Base-by-base conservation (phyloP, 257 asterid genomes). In the Pogostemon cablin region DNA sequence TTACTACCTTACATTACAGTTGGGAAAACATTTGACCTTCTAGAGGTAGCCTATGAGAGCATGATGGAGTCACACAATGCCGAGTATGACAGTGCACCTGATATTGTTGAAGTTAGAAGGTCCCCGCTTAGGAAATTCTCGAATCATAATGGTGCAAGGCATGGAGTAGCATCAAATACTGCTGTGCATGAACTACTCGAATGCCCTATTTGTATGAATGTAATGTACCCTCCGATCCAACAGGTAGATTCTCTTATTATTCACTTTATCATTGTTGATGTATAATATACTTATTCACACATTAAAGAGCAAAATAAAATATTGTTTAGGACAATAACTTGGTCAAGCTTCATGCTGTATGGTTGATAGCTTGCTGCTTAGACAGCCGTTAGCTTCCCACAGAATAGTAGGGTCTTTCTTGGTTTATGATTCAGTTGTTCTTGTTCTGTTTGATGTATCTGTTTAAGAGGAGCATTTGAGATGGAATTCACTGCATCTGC, bases 141-240 rank as follows among this genome's bases (percentile, higher is more conserved):
- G 20, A 69, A 75, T 50, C 73, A 56, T 56, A 69, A 39, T 50
- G 74, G 80, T 71, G 78, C 77, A 15, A 86, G 78, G 73, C 81
- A 71, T 39, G 87, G 85, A 38, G 61, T 59, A 65, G 75, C 83
- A 41, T 79, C 83, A 25, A 83, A 86, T 76, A 73, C 86, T 39
- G 83, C 90, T 66, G 86, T 88, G 59, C 92, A 86, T 38, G 96
- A 88, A 72, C 86, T 86, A 44, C 85, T 88, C 15, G 92, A 84
- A 68, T 88, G 96, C 82, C 96, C 96, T 61, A 72, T 86, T 44
- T 88, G 90, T 75, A 66, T 85, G 80, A 79, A 79, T 71, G 77
- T 78, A 53, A 86, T 88, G 90, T 84, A 85, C 80, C 92, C 96
- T 44, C 96, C 92, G 4, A 88, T 88, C 75, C 92, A 81, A 77